Conservation (phyloP, 306 rosid genomes). For the Senna siamea region DNA sequence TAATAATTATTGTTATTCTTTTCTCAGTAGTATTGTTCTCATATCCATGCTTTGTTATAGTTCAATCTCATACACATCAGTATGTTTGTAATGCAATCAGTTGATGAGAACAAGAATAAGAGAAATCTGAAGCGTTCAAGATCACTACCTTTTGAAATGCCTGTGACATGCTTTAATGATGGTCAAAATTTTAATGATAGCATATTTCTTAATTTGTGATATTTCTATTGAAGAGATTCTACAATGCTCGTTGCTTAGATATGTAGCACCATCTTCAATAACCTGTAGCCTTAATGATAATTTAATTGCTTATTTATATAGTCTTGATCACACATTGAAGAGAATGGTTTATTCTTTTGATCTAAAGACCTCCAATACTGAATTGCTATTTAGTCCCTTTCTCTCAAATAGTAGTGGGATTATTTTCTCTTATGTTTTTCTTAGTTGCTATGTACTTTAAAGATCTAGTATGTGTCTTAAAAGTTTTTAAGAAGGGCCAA, state of each 20-base stretch:
- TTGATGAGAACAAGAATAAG: slow-evolving; percentile 57
- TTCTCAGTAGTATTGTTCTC: slow-evolving; percentile 16
- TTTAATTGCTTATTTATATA: slow-evolving; percentile 66
- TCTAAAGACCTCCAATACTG: slow-evolving; percentile 63
- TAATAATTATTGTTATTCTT: background rate
- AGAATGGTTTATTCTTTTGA: slow-evolving; percentile 76
- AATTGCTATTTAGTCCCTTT: slow-evolving; percentile 77
- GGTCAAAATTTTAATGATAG: slow-evolving; percentile 55
- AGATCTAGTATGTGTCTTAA: background rate
- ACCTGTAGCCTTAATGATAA: slow-evolving; percentile 85
- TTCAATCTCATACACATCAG: slow-evolving; percentile 38
- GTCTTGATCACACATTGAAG: slow-evolving; percentile 82
- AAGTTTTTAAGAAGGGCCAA: slow-evolving; percentile 17
- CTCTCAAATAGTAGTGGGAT: background rate
- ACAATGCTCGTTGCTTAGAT: slow-evolving; percentile 92
- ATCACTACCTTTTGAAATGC: slow-evolving; percentile 65
- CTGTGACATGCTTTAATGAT: slow-evolving; percentile 63
- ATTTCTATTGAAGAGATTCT: slow-evolving; percentile 90
- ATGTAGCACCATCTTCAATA: slow-evolving; percentile 72
- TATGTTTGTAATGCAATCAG: slow-evolving; percentile 74
- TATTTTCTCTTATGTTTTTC: background rate
- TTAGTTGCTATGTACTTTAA: background rate
- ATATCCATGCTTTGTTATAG: slow-evolving; percentile 44
- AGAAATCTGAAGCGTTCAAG: slow-evolving; percentile 73
- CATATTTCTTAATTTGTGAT: too few species aligned